Percentiles rank a stretch among this genome's conserved stretches.
These are phyloP conservation scores for Paramecium caudatum DNA, from an alignment of 73 alveolate species.

Conservation along the genomic window DNA sequence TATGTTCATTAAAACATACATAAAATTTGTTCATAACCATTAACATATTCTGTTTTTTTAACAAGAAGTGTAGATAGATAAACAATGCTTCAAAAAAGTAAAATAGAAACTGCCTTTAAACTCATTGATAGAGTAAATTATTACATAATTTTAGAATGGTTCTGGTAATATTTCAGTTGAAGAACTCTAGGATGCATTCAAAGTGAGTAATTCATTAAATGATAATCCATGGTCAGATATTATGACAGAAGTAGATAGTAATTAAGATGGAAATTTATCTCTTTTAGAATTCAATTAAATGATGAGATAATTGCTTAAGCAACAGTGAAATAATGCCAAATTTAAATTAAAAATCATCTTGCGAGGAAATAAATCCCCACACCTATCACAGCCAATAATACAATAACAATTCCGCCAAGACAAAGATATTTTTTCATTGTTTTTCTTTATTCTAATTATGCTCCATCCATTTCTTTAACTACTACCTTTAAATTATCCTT, in stretches of 20 bases:
- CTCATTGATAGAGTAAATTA: constrained; percentile 52
- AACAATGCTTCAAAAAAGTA: constrained; percentile 23
- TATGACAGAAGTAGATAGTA: constrained; percentile 26
- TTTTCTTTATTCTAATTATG: background rate
- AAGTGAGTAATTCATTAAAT: background rate
- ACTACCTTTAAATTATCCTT: background rate
- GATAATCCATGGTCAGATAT: constrained; percentile 46
- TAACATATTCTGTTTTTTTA: constrained; percentile 7
- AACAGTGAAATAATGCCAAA: too few relatives aligned
- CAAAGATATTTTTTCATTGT: background rate
- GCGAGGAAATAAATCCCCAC: too few relatives aligned
- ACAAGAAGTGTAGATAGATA: constrained; percentile 58
- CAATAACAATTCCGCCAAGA: background rate
- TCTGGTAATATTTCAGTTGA: constrained; percentile 54
- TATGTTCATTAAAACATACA: constrained; percentile 2
- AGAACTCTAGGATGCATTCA: constrained; percentile 43
- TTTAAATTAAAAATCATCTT: too few relatives aligned
- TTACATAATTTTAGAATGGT: constrained; percentile 21
- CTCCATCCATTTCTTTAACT: constrained; percentile 1
- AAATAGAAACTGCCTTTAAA: constrained; percentile 60
- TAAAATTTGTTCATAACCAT: background rate
- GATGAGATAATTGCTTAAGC: constrained; percentile 57
- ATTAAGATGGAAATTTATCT: constrained; percentile 39
- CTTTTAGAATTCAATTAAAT: constrained; percentile 55
- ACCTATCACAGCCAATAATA: background rate